Base-by-base conservation (phyloP, 2,329 filamentous ascomycete species). In the Uncinocarpus reesii region DNA sequence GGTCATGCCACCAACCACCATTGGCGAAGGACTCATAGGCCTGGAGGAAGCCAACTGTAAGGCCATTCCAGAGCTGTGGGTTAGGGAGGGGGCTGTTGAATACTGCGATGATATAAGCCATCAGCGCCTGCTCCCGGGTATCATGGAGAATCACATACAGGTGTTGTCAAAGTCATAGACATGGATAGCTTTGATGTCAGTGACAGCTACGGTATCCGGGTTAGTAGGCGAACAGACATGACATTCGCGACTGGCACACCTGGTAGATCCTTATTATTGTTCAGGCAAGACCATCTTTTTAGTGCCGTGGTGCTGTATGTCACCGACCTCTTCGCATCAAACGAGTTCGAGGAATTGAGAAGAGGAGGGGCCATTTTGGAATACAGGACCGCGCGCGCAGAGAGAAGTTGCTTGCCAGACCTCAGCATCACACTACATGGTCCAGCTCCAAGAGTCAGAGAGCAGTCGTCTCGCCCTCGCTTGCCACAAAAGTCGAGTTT, bases 141-240 rank as follows among this genome's bases (percentile, higher is more conserved):
- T 16, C n/a, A 40, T 34, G 28, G 1, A 20, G 13, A 28, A 35
- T 15, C 46, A 53, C 82, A 64, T 71, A 90, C 86, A 71, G 31
- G 90, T 96, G 62, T 98, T 96, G 68, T 98, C 92, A 65, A 96
- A 98, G 66, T 98, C 92, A 70, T 96, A 96, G 57, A 98, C 78
- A 62, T 96, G 90, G 45, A 98, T 80, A 7, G 80, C 71, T 63
- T 79, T 86, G 66, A 96, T 83, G 48, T 79, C 73, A 35, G 83
- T 73, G 8, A 80, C 74, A 26, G 78, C 77, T 78, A 53, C 21
- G 40, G 55, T 48, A 48, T 23, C 46, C 5, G 49, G 7, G 26
- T 50, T 44, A 46, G 44, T 21, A 31, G 23, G 21, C 38, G 26
- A 48, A 7, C 7, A 32, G n/a, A 15, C 37, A 29, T 5, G 15